Evolutionary conservation across 2,329 filamentous ascomycete genomes (phyloP).

Genomic region (Camillea tinctor): DNA sequence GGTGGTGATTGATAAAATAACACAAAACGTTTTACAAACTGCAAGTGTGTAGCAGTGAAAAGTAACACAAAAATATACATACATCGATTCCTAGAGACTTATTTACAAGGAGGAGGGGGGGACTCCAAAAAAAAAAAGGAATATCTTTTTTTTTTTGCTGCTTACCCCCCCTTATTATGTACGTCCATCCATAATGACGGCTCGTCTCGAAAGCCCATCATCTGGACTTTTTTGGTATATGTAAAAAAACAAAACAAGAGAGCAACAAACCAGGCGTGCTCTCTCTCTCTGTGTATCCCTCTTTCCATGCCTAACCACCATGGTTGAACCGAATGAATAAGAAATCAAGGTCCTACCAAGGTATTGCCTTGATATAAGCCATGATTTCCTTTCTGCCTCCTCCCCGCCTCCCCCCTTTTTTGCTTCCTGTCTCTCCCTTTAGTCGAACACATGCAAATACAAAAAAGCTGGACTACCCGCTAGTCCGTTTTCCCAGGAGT

Average conservation of each 20-base stretch:
- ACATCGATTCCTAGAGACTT: constrained; percentile 12
- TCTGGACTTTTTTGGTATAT: background rate
- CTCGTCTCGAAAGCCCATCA: background rate
- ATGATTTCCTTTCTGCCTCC: background rate
- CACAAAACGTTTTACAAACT: too few relatives aligned
- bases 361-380: background rate
- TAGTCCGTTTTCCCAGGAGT: background rate
- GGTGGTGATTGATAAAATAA: background rate
- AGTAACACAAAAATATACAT: background rate
- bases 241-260: background rate
- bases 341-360: background rate
- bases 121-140: background rate
- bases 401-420: background rate
- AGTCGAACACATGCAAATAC: background rate
- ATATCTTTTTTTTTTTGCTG: background rate
- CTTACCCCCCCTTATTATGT: background rate
- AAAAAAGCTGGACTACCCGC: background rate
- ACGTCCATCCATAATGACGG: background rate
- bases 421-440: background rate
- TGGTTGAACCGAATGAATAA: background rate
- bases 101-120: constrained; percentile 1
- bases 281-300: background rate
- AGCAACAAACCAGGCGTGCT: background rate
- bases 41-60: background rate
- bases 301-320: background rate